phyloP scores from a whole-genome alignment of 352 stramenopile species.

The Pilasporangium apinafurcum region DNA sequence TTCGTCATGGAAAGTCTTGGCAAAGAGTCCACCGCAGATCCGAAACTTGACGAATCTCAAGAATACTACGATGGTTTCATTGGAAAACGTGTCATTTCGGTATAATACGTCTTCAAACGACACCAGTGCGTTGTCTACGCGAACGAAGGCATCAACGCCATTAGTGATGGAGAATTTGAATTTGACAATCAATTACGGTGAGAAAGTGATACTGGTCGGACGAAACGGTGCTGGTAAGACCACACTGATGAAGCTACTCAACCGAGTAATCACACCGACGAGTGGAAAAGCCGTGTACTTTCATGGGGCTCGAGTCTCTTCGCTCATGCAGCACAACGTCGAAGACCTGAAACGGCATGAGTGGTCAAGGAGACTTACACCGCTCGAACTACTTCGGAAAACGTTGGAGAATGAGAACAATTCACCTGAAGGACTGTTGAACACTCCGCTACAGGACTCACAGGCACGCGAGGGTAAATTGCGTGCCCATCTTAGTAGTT shows the following conservation, averaged over 20 bases:
- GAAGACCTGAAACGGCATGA: constrained; percentile 49
- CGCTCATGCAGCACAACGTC: constrained; percentile 62
- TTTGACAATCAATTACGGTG: constrained; percentile 67
- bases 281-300: constrained; percentile 38
- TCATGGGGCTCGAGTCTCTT: constrained; percentile 34
- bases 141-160: constrained; percentile 12
- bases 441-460: too few relatives aligned
- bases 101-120: too few relatives aligned
- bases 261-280: constrained; percentile 56
- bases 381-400: constrained; percentile 32
- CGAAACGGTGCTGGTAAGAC: constrained; percentile 87
- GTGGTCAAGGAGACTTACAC: constrained; percentile 33
- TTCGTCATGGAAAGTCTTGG: constrained; percentile 36
- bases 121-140: background rate
- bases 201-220: constrained; percentile 85
- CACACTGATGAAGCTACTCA: constrained; percentile 92
- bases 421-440: background rate
- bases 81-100: constrained; percentile 44
- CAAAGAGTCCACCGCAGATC: constrained; percentile 36
- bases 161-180: constrained; percentile 61
- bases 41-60: constrained; percentile 42
- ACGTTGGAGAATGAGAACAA: constrained; percentile 19
- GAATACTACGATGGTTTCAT: constrained; percentile 41
- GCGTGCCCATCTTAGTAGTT: constrained; percentile 37
- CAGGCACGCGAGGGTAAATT: constrained; percentile 29